Evolutionary conservation across 192 early-diverging fungal species (phyloP).

Genomic region (Pilaira anomala): DNA sequence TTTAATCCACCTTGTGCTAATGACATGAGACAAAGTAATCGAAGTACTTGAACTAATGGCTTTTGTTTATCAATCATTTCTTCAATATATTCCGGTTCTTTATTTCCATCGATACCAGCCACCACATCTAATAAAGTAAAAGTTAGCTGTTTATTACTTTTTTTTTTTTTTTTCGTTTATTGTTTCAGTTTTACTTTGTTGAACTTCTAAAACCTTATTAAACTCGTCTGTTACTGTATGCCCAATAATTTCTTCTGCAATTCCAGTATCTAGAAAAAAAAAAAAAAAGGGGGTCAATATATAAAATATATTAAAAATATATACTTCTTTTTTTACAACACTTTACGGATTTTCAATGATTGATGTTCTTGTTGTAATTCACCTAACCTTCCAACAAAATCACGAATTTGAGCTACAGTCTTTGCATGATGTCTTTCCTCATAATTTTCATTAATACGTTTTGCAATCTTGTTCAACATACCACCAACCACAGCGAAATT

Average conservation of each 20-base stretch:
- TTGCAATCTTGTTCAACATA: slow-evolving; percentile 78
- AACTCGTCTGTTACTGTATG: slow-evolving; percentile 82
- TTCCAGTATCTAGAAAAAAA: slow-evolving; percentile 57
- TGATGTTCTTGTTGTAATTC: slow-evolving; percentile 84
- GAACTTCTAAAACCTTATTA: slow-evolving; percentile 77
- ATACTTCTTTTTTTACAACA: too few species aligned
- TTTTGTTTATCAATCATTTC: slow-evolving; percentile 82
- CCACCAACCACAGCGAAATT: slow-evolving; percentile 91
- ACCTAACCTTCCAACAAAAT: slow-evolving; percentile 86
- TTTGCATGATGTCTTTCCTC: slow-evolving; percentile 88
- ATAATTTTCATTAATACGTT: slow-evolving; percentile 81
- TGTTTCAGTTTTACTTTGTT: slow-evolving; percentile 66
- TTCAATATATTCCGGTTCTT: slow-evolving; percentile 79
- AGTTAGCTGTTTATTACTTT: slow-evolving; percentile 17
- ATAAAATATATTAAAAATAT: neutral
- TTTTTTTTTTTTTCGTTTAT: neutral
- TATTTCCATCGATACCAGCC: slow-evolving; percentile 62
- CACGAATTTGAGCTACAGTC: slow-evolving; percentile 87
- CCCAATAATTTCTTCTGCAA: slow-evolving; percentile 80
- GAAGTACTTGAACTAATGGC: slow-evolving; percentile 67
- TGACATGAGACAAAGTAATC: slow-evolving; percentile 82
- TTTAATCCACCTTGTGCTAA: slow-evolving; percentile 81
- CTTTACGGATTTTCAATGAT: slow-evolving; percentile 71
- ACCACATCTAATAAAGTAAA: slow-evolving; percentile 56
- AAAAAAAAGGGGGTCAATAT: neutral